Percentiles rank a stretch among this genome's conserved stretches.
phyloP scores from a whole-genome alignment of 1,284 basidiomycete genomes.

The Polyporus tsugae region DNA sequence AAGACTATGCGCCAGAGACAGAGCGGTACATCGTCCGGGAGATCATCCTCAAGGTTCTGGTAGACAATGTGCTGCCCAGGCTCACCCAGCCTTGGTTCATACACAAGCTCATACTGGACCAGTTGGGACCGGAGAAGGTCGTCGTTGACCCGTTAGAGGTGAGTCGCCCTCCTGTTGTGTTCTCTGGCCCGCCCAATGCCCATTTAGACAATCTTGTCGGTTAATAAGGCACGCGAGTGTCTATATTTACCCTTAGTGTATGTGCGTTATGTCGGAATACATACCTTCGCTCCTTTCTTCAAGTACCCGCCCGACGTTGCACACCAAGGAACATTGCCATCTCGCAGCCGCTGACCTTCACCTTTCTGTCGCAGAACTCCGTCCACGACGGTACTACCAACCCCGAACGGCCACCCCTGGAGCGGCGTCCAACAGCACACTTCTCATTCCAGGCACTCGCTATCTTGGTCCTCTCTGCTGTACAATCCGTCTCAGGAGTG shows the following conservation, averaged over 20 bases:
- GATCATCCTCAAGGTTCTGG: conserved; percentile 74
- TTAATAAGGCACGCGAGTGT: conserved; percentile 21
- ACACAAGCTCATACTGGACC: conserved; percentile 67
- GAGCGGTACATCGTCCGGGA: conserved; percentile 83
- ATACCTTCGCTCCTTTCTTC: neutral
- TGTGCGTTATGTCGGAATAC: conserved; percentile 18
- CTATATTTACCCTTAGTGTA: conserved; percentile 20
- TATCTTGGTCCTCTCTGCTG: conserved; percentile 72
- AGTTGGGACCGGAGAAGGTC: conserved; percentile 55
- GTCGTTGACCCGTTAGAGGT: conserved; percentile 42
- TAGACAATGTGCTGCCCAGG: conserved; percentile 70
- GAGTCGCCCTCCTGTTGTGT: conserved; percentile 24
- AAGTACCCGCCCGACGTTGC: conserved; percentile 1
- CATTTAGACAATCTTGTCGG: neutral
- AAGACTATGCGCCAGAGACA: conserved; percentile 73
- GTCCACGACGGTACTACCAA: conserved; percentile 7
- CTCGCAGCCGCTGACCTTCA: conserved; percentile 21
- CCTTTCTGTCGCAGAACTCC: neutral
- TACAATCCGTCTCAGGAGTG: conserved; percentile 74
- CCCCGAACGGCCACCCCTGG: conserved; percentile 26
- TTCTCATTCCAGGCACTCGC: conserved; percentile 68
- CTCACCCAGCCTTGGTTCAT: conserved; percentile 87
- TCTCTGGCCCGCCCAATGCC: conserved; percentile 12
- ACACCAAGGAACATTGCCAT: no score
- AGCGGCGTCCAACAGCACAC: conserved; percentile 35